Percentiles rank a stretch among this genome's conserved stretches.
Evolutionary conservation across 371 early-diverging fungal species (phyloP).

Genomic region (Rhizomucor miehei): DNA sequence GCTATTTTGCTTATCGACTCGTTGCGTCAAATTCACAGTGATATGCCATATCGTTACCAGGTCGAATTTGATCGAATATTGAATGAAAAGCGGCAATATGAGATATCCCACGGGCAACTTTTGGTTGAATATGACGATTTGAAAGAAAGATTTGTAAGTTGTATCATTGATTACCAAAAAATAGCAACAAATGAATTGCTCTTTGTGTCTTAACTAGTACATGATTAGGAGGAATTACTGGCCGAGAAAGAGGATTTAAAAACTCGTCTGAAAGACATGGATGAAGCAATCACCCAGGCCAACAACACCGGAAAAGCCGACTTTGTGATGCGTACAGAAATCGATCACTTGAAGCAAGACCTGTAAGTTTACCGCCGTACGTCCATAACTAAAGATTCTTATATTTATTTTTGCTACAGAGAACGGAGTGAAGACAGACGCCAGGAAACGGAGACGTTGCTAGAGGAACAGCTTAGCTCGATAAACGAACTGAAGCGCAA

Average conservation of each 20-base stretch:
- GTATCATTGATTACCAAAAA: neutral
- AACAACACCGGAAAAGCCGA: conserved; percentile 81
- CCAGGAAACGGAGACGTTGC: conserved; percentile 65
- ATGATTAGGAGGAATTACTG: conserved; percentile 59
- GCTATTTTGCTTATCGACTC: neutral
- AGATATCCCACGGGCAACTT: conserved; percentile 50
- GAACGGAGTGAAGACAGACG: conserved; percentile 76
- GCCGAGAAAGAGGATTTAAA: conserved; percentile 65
- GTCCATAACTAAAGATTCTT: neutral
- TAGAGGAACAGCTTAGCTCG: conserved; percentile 54
- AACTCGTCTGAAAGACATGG: conserved; percentile 67
- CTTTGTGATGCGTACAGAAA: conserved; percentile 83
- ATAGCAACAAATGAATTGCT: too few relatives aligned
- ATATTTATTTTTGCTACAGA: conserved; percentile 20
- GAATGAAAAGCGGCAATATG: conserved; percentile 54
- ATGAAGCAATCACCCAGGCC: conserved; percentile 62
- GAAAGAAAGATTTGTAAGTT: conserved; percentile 58
- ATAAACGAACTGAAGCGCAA: conserved; percentile 69
- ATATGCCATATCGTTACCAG: conserved; percentile 41
- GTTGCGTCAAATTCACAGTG: conserved; percentile 8
- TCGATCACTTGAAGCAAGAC: conserved; percentile 82
- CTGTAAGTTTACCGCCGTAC: conserved; percentile 48
- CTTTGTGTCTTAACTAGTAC: neutral
- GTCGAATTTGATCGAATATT: conserved; percentile 41
- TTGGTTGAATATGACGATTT: conserved; percentile 51